Conservation (phyloP, 164 flowering plant genomes). For the Cinnamomum micranthum region DNA sequence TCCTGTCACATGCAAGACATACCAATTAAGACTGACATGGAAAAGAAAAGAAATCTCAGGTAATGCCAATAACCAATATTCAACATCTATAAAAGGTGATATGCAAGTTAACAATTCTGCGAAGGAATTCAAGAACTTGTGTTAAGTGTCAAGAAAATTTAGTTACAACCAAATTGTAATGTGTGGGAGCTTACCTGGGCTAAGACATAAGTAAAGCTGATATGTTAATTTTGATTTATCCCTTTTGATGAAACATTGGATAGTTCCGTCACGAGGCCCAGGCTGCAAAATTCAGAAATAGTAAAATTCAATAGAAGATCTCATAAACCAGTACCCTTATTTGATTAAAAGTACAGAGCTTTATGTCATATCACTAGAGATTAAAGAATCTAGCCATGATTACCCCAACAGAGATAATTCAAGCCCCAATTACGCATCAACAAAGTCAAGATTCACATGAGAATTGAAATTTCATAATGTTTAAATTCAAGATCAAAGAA, state of each 20-base stretch:
- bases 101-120: not conserved
- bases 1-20: not conserved
- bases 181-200: constrained; percentile 57
- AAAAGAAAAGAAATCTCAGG: too few relatives aligned
- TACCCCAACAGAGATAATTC: not conserved
- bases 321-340: not conserved
- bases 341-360: too few relatives aligned
- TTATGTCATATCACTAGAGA: not conserved
- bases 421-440: not conserved
- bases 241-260: constrained; percentile 90
- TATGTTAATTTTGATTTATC: constrained; percentile 82
- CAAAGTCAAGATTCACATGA: not conserved
- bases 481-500: not conserved
- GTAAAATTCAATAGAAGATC: not conserved
- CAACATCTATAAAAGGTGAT: not conserved
- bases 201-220: constrained; percentile 81
- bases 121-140: not conserved
- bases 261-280: constrained; percentile 81
- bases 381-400: not conserved
- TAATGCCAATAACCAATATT: not conserved
- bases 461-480: not conserved
- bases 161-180: constrained; percentile 1
- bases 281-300: constrained; percentile 46
- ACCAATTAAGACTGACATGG: not conserved
- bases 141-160: not conserved